Base-by-base conservation (phyloP, 2,329 filamentous ascomycete species). In the Epichloe elymi region DNA sequence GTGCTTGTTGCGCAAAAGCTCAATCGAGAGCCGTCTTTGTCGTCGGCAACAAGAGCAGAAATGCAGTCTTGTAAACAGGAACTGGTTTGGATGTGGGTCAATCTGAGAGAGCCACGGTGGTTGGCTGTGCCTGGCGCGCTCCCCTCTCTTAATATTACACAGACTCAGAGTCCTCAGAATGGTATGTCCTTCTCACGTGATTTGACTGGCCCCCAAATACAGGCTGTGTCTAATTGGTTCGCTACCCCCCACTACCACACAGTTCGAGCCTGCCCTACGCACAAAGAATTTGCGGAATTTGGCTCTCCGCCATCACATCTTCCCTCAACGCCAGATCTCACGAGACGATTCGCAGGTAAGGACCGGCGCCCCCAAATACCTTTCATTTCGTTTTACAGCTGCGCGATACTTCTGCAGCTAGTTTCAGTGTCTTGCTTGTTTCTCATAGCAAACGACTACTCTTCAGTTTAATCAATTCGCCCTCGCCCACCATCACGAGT, bases 311-410 rank as follows among this genome's bases (percentile, higher is more conserved):
- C 63, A 61, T 61, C 61, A 67, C 62, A 63, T 65, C 60, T 60
- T 64, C 60, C 58, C 63, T 20, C 63, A 66, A 64, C 64, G 65
- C 62, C 65, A 65, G 60, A 65, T 60, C 59, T 62, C 60, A 65
- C 64, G 62, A 66, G 64, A 66, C 66, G 66, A 69, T 63, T 62
- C 63, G 65, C 65, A 70, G 67, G 67, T 70, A 70, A 65, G 67
- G 67, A 52, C 50, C 50, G 53, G 56, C 54, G 51, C 56, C 56
- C 55, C 58, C 56, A 53, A 57, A 52, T 42, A 47, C 35, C 50
- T 26, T 39, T 5, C n/a, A 36, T 38, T 5, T 5, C 14, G 35
- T n/a, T 23, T 33, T 38, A 4, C 30, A 40, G n/a, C 6, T 6
- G 43, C 23, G 15, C 44, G n/a, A 45, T 19, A 39, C 12, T 33